These are phyloP conservation scores for Synchytrium microbalum DNA, from an alignment of 371 early-diverging fungal genomes.

Conservation along the genomic window DNA sequence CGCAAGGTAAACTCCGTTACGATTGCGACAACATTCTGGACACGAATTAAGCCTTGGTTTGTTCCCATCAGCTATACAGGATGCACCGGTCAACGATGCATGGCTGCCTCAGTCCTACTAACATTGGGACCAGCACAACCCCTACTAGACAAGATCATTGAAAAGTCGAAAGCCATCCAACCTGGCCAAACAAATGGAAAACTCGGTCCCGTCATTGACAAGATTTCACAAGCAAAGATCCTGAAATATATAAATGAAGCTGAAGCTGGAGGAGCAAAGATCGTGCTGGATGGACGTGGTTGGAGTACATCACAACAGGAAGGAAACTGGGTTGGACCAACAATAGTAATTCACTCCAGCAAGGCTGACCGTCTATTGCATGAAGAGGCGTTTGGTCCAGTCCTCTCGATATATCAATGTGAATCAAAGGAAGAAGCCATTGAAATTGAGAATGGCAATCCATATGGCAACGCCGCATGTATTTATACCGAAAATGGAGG, in stretches of 20 bases:
- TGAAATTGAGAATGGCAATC: conserved; percentile 57
- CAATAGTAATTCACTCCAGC: conserved; percentile 48
- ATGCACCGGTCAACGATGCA: not conserved
- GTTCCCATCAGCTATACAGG: not conserved
- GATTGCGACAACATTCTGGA: conserved; percentile 44
- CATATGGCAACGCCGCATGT: conserved; percentile 66
- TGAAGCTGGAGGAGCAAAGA: conserved; percentile 42
- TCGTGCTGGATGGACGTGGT: conserved; percentile 61
- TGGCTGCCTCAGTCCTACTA: conserved; percentile 66
- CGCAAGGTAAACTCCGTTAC: conserved; percentile 55
- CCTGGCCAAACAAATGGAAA: conserved; percentile 25
- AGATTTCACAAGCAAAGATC: conserved; percentile 47
- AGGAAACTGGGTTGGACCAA: conserved; percentile 66
- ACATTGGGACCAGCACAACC: conserved; percentile 53
- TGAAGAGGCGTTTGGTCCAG: conserved; percentile 72
- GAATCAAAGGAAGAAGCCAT: conserved; percentile 44
- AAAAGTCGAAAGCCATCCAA: conserved; percentile 36
- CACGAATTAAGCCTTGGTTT: conserved; percentile 25
- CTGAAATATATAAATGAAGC: conserved; percentile 45
- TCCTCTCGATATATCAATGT: conserved; percentile 49
- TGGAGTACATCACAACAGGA: conserved; percentile 10
- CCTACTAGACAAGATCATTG: conserved; percentile 48
- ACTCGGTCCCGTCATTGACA: conserved; percentile 65
- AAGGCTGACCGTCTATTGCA: conserved; percentile 51
- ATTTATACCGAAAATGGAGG: conserved; percentile 56